Evolutionary conservation across 2,329 filamentous ascomycete species (phyloP).

Genomic region (Chaetomiaceae sp.): DNA sequence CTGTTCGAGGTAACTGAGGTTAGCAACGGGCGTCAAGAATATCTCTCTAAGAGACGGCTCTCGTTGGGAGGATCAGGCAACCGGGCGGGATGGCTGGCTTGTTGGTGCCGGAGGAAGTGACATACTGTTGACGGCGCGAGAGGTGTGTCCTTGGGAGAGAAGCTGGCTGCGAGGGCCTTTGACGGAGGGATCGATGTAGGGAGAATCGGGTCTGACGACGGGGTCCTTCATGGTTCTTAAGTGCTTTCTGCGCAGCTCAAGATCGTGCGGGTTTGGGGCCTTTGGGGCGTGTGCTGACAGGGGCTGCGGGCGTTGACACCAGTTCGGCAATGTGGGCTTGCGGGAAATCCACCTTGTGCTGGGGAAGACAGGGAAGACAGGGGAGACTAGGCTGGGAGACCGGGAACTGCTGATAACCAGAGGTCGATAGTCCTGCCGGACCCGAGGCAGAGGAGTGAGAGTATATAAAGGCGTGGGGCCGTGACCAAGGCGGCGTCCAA

Average conservation of each 20-base stretch:
- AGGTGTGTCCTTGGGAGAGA: conserved; percentile 31
- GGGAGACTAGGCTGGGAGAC: conserved; percentile 5
- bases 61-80: no score
- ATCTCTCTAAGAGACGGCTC: no score
- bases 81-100: not conserved
- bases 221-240: conserved; percentile 37
- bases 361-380: conserved; percentile 11
- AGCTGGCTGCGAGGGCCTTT: conserved; percentile 42
- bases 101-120: conserved; percentile 18
- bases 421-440: conserved; percentile 14
- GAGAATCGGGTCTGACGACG: conserved; percentile 40
- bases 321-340: conserved; percentile 19
- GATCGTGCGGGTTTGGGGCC: conserved; percentile 13
- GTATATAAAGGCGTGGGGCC: conserved; percentile 25
- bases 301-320: conserved; percentile 19
- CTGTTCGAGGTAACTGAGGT: conserved; percentile 30
- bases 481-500: conserved; percentile 17
- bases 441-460: conserved; percentile 23
- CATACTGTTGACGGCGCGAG: conserved; percentile 30
- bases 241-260: conserved; percentile 17
- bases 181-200: conserved; percentile 40
- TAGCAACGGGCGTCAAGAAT: no score
- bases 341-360: conserved; percentile 22
- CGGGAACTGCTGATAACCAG: conserved; percentile 19
- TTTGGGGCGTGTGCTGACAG: conserved; percentile 20